phyloP scores from a whole-genome alignment of 2,329 filamentous ascomycete species.

The Drechslerella dactyloides region DNA sequence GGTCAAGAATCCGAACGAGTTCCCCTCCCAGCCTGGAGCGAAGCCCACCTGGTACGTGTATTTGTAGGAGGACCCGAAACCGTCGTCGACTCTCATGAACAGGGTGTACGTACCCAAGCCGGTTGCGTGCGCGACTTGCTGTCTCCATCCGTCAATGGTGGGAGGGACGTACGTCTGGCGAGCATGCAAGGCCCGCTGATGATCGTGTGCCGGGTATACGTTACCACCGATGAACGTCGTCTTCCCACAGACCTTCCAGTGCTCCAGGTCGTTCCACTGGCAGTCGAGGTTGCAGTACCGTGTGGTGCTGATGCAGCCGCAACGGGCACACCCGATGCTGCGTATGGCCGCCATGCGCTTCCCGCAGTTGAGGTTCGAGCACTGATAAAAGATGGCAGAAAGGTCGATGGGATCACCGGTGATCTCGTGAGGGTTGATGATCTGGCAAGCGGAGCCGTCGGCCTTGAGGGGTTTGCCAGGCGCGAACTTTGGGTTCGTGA shows the following conservation, averaged over 20 bases:
- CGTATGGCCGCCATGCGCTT: constrained; percentile 20
- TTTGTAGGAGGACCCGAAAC: constrained; percentile 8
- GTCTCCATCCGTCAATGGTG: constrained; percentile 25
- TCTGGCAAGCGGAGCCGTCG: not conserved
- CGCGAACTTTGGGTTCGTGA: constrained; percentile 8
- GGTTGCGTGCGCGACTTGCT: constrained; percentile 24
- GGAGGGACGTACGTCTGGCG: constrained; percentile 19
- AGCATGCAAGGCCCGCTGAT: not conserved
- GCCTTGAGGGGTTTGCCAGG: constrained; percentile 5
- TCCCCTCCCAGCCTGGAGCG: constrained; percentile 24
- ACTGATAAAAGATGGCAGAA: constrained; percentile 28
- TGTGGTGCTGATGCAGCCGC: constrained; percentile 26
- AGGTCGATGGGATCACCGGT: constrained; percentile 7
- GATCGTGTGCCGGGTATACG: constrained; percentile 1
- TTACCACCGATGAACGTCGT: constrained; percentile 10
- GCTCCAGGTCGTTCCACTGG: constrained; percentile 19
- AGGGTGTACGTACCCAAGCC: constrained; percentile 21
- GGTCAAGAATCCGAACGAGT: constrained; percentile 26
- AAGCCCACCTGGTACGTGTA: constrained; percentile 25
- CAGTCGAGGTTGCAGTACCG: constrained; percentile 27
- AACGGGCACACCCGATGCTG: constrained; percentile 13
- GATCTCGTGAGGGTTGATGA: not conserved
- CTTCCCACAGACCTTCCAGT: constrained; percentile 27
- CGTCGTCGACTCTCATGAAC: constrained; percentile 28
- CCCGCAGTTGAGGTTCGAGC: constrained; percentile 25